These are phyloP conservation scores for Colletotrichum sp. DNA, from an alignment of 2,329 filamentous ascomycete species.

Conservation along the genomic window DNA sequence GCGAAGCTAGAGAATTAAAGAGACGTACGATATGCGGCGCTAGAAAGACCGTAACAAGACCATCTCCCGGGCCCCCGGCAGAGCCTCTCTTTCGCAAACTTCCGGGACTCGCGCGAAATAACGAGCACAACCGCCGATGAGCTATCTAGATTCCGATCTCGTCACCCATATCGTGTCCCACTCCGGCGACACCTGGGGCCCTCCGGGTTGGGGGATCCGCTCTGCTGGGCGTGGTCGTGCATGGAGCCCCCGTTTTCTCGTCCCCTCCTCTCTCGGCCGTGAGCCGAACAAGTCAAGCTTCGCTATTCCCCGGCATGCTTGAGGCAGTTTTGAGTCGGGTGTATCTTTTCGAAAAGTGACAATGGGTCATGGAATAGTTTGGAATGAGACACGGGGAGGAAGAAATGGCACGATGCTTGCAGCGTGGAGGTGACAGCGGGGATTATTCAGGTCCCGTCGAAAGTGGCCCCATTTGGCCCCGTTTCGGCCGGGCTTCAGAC, in stretches of 20 bases:
- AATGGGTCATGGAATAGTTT: background rate
- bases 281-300: background rate
- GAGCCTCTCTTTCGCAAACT: background rate
- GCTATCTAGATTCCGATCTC: conserved; percentile 11
- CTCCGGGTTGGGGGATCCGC: background rate
- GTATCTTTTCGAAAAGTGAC: background rate
- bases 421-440: background rate
- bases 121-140: background rate
- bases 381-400: background rate
- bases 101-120: background rate
- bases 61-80: background rate
- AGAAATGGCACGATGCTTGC: conserved; percentile 10
- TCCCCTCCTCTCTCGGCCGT: background rate
- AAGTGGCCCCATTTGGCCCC: background rate
- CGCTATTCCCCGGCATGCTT: background rate
- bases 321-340: background rate
- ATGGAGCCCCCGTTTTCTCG: background rate
- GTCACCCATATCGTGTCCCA: background rate
- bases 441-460: background rate
- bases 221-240: background rate
- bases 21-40: background rate
- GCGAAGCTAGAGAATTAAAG: background rate
- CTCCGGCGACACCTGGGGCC: background rate
- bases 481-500: background rate
- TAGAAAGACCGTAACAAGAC: background rate